Evolutionary conservation across 495 filamentous ascomycete genomes (phyloP), one percentile per base, ranked within the genome.

Genomic region (Penicillium arizonense): DNA sequence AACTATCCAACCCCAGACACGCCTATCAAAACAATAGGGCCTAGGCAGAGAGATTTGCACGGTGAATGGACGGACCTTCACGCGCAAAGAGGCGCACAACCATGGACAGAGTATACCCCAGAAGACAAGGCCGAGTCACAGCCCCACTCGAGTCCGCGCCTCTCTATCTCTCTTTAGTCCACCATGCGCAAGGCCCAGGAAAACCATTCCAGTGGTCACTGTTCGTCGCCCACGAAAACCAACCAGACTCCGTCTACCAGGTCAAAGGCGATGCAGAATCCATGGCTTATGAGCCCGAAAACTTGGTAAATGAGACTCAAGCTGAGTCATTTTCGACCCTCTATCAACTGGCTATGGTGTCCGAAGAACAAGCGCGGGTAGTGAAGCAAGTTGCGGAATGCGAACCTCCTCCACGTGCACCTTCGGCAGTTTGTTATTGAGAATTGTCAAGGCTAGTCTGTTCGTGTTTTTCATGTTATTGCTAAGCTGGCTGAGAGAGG

Each of bases 171-270:
- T 64, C 53, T 7, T 58, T 67, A 12, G 38, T 64, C 12, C 46
- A 49, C n/a, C 20, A 62, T 7, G 41, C 30, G 26, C 58, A 64
- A 50, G 39, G 24, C 7, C 41, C 49, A 33, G 58, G 45, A 8
- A 55, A 67, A 43, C 58, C 58, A 5, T 21, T 51, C 3, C 61
- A 67, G n/a, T 67, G 61, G 61, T 58, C 52, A 3, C 52, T 67
- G 5, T 59, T 61, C 23, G 24, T 63, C 12, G 53, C 52, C 6
- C 43, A 47, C 12, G 58, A 67, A 24, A 64, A 64, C 33, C 13
- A 57, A 18, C 49, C 49, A 1, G 61, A 56, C 0, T 37, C 33
- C 2, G 35, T 50, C 1, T 59, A 62, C 18, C 58, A 64, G 28
- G 58, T 67, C 23, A 62, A 14, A 3, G 61, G 61, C 1, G 63